Evolutionary conservation across 2,329 filamentous ascomycete species (phyloP), one percentile per base, ranked within the genome.

Genomic region (Aspergillus fischeri): DNA sequence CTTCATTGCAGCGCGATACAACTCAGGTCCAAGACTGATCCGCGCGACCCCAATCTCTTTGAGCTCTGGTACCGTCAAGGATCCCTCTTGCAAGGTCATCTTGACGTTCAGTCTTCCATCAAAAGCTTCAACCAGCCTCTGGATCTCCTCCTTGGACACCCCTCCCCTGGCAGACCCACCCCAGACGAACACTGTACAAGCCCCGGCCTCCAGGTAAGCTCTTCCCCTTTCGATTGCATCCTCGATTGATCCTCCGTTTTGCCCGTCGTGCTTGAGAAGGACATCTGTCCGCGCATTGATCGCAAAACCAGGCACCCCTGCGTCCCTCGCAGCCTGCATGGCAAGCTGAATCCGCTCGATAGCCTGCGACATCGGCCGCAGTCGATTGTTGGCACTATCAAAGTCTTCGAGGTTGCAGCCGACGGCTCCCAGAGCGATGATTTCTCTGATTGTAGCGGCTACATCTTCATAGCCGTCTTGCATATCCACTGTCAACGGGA

Each of bases 131-230:
- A 80, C 80, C 60, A 85, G 64, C 45, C 64, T 68, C 65, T 73
- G 67, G 2, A 84, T 76, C 67, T 84, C 82, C 0, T 73, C 75
- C 11, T 68, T 73, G 11, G 73, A 72, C 11, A 83, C 65, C 0
- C 73, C 70, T 44, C 82, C 70, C 14, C 76, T 67, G 38, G 70
- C 70, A 0, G 72, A 63, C 1, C 77, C 82, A 14, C 84, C 84
- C 83, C 83, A 87, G 52, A 85, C 82, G 71, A 86, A 87, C 0
- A 84, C 77, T 0, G 81, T 85, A 11, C 78, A 81, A 0, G 84
- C 85, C 0, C 84, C 85, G 2, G 83, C 83, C 0, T 75, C 78
- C 3, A 87, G 71, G 65, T 82, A 87, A n/a, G 78, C 79, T 56
- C 78, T 80, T 0, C 83, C 85, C 0, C 85, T 74, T 50, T 70